phyloP scores from a whole-genome alignment of 2,329 filamentous ascomycete species.

The Arthrobotrys conoides region DNA sequence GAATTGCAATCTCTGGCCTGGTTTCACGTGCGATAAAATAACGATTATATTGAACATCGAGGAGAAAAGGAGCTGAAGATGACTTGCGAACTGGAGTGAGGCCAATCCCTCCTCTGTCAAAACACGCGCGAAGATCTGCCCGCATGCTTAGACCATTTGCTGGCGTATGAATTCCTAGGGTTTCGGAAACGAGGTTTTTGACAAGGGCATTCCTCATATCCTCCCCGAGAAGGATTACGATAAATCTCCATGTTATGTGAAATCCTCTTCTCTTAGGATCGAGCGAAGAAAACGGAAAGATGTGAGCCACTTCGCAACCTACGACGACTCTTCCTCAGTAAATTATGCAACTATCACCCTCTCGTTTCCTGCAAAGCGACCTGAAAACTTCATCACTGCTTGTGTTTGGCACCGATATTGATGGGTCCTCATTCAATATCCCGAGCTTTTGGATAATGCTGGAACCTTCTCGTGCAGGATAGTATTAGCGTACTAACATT shows the following conservation, averaged over 20 bases:
- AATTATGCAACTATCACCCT: no score
- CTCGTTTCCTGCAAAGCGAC: not conserved
- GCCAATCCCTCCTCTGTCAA: not conserved
- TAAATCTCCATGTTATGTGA: conserved; percentile 8
- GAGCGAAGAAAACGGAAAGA: not conserved
- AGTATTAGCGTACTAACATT: no score
- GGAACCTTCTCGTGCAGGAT: no score
- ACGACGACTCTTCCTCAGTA: no score
- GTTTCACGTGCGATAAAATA: not conserved
- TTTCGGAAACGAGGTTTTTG: not conserved
- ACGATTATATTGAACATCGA: not conserved
- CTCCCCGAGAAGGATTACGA: not conserved
- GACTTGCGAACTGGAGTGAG: not conserved
- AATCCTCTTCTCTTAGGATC: not conserved
- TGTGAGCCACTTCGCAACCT: not conserved
- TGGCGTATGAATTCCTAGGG: not conserved
- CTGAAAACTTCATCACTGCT: not conserved
- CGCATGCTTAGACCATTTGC: not conserved
- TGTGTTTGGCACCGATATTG: no score
- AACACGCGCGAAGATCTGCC: not conserved
- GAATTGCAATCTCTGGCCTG: not conserved
- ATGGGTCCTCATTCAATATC: no score
- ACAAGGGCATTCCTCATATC: not conserved
- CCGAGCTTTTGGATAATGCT: no score
- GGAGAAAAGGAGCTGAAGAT: not conserved